Base-by-base conservation (phyloP, 2,329 filamentous ascomycete species). In the Aspergillus pseudotamarii region DNA sequence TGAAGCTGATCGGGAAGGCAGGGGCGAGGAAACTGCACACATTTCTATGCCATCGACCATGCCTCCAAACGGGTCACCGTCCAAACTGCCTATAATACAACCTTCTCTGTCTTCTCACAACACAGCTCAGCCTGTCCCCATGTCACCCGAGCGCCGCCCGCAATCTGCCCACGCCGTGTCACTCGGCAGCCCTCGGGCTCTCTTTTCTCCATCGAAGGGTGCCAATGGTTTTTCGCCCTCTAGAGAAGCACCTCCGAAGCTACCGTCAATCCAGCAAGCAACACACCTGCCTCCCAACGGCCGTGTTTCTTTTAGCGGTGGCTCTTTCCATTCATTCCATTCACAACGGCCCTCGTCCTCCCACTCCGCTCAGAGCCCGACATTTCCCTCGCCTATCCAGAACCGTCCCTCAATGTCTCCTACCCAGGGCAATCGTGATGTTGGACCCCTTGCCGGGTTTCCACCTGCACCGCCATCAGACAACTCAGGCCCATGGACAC, bases 371-470 rank as follows among this genome's bases (percentile, higher is more conserved):
- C 73, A 76, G 50, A 75, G 72, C 55, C 73, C 71, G 38, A 68
- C 54, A 28, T 69, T 74, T 38, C 71, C 73, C 16, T 81, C 80
- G 9, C 79, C 80, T 21, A 76, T 81, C 23, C 76, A 82, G 54
- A 81, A 81, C 60, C 78, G 76, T 16, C 80, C 81, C 1, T 79
- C 80, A 1, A 81, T 83, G 76, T 83, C 82, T 23, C 81, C 81
- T 26, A 80, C 84, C 60, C 71, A 85, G 75, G 76, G 84, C 61
- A 76, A 85, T 72, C 72, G 81, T 74, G 76, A 85, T 70, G 72
- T 82, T 53, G 80, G 80, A 4, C 79, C 78, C 57, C 72, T 82
- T 51, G 80, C 79, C 23, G 80, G 80, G 10, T 78, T 82, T 48
- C 79, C 78, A n/a, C 69, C 73, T 19, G 66, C 71, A 28, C 66